phyloP scores from a whole-genome alignment of 1,139 yeast species.

The Magnusiomyces paraingens region DNA sequence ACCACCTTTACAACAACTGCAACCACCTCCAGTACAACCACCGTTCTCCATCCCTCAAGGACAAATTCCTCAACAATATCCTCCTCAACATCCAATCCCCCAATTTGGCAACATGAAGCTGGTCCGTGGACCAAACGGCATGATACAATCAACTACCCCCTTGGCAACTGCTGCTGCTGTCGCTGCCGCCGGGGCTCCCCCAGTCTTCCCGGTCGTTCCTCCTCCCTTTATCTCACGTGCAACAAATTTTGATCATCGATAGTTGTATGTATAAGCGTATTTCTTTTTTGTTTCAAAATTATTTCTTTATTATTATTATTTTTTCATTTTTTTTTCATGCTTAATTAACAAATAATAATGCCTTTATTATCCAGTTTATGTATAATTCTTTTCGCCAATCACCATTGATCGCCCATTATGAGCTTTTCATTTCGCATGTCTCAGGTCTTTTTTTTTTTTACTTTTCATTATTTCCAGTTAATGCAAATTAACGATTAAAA shows the following conservation, averaged over 20 bases:
- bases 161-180: not conserved
- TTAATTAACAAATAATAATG: too few species aligned
- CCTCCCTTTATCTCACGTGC: not conserved
- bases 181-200: not conserved
- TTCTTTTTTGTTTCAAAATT: too few species aligned
- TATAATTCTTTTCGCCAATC: too few species aligned
- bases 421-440: too few species aligned
- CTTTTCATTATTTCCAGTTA: too few species aligned
- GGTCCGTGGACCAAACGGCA: not conserved
- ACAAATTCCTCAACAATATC: not conserved
- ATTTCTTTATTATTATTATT: too few species aligned
- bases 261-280: too few species aligned
- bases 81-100: not conserved
- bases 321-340: too few species aligned
- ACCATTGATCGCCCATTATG: too few species aligned
- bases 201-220: conserved; percentile 1
- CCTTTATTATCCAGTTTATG: too few species aligned
- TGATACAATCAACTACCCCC: not conserved
- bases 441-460: too few species aligned
- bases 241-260: too few species aligned
- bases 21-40: not conserved
- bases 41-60: not conserved
- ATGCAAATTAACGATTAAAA: not conserved
- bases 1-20: not conserved
- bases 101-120: not conserved